A percentile compares a stretch with the other conserved stretches of the same genome.
Evolutionary conservation across 371 early-diverging fungal species (phyloP).

Genomic region (Mucor velutinosus): DNA sequence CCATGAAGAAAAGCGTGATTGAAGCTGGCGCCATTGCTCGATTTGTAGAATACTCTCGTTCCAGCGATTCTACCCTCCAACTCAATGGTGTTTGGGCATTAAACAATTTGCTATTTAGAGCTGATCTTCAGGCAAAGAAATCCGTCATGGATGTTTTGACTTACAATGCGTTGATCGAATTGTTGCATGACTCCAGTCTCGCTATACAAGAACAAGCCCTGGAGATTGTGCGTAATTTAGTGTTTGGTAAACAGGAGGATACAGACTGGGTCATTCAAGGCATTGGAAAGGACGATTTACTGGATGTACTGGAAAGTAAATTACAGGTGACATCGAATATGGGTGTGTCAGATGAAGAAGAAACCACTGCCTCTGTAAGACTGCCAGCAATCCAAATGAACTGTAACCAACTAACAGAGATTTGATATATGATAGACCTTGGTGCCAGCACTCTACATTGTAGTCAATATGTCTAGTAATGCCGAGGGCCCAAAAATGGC

Average conservation of each 20-base stretch:
- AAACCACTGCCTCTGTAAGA: slow-evolving; percentile 28
- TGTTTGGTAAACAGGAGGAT: slow-evolving; percentile 64
- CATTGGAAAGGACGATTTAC: slow-evolving; percentile 62
- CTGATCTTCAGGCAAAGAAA: slow-evolving; percentile 68
- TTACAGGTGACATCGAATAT: slow-evolving; percentile 46
- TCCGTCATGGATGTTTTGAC: slow-evolving; percentile 72
- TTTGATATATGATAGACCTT: slow-evolving; percentile 26
- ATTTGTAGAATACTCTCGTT: slow-evolving; percentile 67
- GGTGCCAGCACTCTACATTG: slow-evolving; percentile 55
- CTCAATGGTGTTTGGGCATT: slow-evolving; percentile 86
- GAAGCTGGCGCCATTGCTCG: slow-evolving; percentile 77
- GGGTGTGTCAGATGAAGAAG: slow-evolving; percentile 34
- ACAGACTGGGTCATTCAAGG: slow-evolving; percentile 63
- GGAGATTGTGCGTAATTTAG: slow-evolving; percentile 79
- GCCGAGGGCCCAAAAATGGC: slow-evolving; percentile 66
- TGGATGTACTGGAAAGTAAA: slow-evolving; percentile 72
- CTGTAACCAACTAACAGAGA: neutral
- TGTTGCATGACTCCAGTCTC: slow-evolving; percentile 65
- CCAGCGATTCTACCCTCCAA: slow-evolving; percentile 54
- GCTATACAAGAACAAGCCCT: slow-evolving; percentile 81
- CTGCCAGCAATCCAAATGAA: neutral
- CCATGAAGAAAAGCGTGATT: slow-evolving; percentile 83
- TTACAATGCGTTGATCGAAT: slow-evolving; percentile 61
- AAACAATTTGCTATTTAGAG: slow-evolving; percentile 79
- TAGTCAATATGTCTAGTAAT: slow-evolving; percentile 81